Evolutionary conservation across 495 filamentous ascomycete genomes (phyloP), one percentile per base, ranked within the genome.

Genomic region (Penicillium odoratum): DNA sequence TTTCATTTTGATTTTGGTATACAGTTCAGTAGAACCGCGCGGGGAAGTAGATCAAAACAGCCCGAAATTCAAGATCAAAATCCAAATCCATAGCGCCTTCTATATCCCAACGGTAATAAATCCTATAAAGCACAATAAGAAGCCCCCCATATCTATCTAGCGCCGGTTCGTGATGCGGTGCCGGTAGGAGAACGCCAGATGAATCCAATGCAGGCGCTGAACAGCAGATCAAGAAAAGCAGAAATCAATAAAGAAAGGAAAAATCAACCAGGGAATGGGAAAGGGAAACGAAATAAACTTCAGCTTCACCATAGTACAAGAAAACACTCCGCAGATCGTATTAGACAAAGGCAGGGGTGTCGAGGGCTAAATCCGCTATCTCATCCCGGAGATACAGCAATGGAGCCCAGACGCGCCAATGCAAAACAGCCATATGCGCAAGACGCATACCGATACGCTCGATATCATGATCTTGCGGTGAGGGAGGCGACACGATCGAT

Each of bases 361-460:
- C 34, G 3, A 25, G 16, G 16, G 38, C 31, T 34, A 48, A 51
- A 43, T 69, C 66, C 16, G 67, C 64, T 36, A 74, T 64, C 54
- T 71, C 72, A 49, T 76, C 75, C 21, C 69, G 65, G 15, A 76
- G 68, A 67, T 90, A 95, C 0, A 85, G 82, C 47, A 90, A 71
- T 31, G 85, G 84, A 6, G 83, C 86, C 92, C 92, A 97, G 3
- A 95, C 86, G 49, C 87, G 79, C 92, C 92, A 97, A 69, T 97
- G 91, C 25, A 96, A 72, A 18, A 92, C 79, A 8, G 85, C 84
- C 43, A 97, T 82, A 62, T 95, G 92, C 10, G 91, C 85, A 40
- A 94, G 75, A 30, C 88, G 85, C 55, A 82, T 85, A 2, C 88
- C 84, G 64, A 93, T 83, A 51, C 90, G 85, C 46, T 84, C 81